Conservation (phyloP, 2,329 filamentous ascomycete species). For the Endothia cerciana region DNA sequence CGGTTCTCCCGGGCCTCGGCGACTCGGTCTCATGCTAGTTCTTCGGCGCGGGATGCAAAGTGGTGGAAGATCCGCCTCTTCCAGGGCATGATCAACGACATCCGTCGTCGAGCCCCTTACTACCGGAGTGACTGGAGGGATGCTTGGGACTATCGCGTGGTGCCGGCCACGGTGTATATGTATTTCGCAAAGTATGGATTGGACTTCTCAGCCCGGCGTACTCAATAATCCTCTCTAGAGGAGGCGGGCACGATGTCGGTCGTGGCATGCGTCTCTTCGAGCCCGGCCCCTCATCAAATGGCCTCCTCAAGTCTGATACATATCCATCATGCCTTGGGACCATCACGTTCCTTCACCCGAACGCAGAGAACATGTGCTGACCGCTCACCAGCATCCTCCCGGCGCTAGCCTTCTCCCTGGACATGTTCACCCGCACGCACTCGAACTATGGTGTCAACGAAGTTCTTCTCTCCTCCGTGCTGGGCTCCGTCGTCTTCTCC, state of each 20-base stretch:
- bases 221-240: not conserved
- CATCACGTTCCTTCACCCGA: not conserved
- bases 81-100: constrained; percentile 78
- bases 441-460: constrained; percentile 90
- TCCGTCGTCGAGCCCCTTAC: constrained; percentile 74
- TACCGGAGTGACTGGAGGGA: constrained; percentile 84
- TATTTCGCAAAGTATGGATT: constrained; percentile 85
- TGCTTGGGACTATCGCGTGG: constrained; percentile 87
- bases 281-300: not conserved
- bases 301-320: not conserved
- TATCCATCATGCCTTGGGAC: not conserved
- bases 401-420: constrained; percentile 84
- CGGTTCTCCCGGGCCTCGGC: constrained; percentile 14
- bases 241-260: not conserved
- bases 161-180: constrained; percentile 89
- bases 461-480: constrained; percentile 81
- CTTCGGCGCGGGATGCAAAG: constrained; percentile 3
- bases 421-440: constrained; percentile 89
- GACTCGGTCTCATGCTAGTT: constrained; percentile 10
- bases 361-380: not conserved
- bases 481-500: constrained; percentile 81
- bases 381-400: constrained; percentile 70
- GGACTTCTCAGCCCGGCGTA: not conserved
- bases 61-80: constrained; percentile 82
- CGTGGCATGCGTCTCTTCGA: not conserved